A percentile compares a stretch with the other conserved stretches of the same genome.
These are phyloP conservation scores for Skeletonema tropicum DNA, from an alignment of 108 stramenopile species.

Conservation along the genomic window DNA sequence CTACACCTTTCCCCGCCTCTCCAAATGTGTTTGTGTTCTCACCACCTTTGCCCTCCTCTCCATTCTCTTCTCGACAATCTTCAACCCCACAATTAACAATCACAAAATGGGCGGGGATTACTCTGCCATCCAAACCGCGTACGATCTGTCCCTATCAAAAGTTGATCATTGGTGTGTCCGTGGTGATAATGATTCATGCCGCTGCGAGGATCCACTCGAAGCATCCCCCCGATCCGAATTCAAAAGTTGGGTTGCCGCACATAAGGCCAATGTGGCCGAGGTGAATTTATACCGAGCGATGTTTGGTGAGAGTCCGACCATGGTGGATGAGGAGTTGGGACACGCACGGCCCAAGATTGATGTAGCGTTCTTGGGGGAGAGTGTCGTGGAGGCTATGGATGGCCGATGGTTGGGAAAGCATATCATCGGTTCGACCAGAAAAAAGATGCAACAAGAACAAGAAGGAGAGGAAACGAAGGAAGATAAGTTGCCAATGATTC, in stretches of 20 bases:
- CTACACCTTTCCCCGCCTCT: constrained; percentile 22
- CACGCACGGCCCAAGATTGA: constrained; percentile 46
- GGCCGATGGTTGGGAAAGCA: constrained; percentile 81
- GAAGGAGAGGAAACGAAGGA: not conserved
- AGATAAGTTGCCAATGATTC: not conserved
- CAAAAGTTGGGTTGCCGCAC: constrained; percentile 60
- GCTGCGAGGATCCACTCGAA: constrained; percentile 77
- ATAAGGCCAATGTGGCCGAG: constrained; percentile 59
- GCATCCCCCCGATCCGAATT: constrained; percentile 56
- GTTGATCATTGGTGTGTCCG: constrained; percentile 81
- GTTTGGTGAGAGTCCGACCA: constrained; percentile 24
- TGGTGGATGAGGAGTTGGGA: constrained; percentile 24
- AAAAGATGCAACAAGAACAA: not conserved
- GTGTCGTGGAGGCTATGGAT: constrained; percentile 82
- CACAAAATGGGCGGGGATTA: constrained; percentile 66
- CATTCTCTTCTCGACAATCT: constrained; percentile 13
- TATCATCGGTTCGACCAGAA: constrained; percentile 4
- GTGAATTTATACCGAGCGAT: constrained; percentile 39
- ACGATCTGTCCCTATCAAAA: constrained; percentile 62
- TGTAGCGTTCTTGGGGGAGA: constrained; percentile 83
- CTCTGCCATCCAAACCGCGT: constrained; percentile 57
- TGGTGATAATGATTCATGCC: constrained; percentile 69
- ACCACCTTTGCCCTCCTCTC: constrained; percentile 15
- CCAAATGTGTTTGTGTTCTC: constrained; percentile 25
- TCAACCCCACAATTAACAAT: constrained; percentile 62